These are phyloP conservation scores for Didymella sp. DNA, from an alignment of 2,329 filamentous ascomycete species.

Conservation along the genomic window DNA sequence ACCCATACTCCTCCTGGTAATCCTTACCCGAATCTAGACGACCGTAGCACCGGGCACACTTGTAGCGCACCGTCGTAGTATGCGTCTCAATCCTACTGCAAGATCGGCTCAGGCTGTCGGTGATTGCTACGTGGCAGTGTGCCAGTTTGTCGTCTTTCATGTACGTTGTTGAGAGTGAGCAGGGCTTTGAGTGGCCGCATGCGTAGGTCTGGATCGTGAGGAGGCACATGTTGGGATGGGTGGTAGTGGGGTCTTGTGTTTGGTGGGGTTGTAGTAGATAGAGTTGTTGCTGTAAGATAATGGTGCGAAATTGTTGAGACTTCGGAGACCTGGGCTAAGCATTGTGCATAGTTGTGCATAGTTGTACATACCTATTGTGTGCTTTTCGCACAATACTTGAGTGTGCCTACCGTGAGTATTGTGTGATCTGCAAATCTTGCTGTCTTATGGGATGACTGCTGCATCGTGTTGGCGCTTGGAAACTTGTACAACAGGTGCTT, in stretches of 20 bases:
- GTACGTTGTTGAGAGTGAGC: neutral
- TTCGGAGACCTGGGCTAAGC: neutral
- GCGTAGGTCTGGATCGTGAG: neutral
- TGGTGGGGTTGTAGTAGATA: neutral
- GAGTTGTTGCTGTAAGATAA: neutral
- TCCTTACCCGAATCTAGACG: neutral
- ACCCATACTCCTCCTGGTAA: neutral
- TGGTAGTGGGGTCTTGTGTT: neutral
- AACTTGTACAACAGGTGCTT: neutral
- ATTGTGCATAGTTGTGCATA: too few relatives aligned
- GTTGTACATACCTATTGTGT: too few relatives aligned
- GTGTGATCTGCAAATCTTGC: neutral
- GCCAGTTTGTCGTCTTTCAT: neutral
- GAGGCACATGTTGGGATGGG: neutral
- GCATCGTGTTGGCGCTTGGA: neutral
- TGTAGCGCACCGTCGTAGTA: neutral
- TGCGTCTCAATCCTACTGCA: neutral
- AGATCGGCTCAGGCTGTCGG: neutral
- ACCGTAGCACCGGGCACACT: neutral
- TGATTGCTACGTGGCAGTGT: neutral
- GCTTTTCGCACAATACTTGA: neutral
- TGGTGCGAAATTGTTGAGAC: too few relatives aligned
- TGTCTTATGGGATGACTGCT: neutral
- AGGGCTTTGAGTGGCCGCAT: neutral
- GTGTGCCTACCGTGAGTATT: neutral